phyloP scores from a whole-genome alignment of 1,284 basidiomycete species.

The Chalciporus sp. region DNA sequence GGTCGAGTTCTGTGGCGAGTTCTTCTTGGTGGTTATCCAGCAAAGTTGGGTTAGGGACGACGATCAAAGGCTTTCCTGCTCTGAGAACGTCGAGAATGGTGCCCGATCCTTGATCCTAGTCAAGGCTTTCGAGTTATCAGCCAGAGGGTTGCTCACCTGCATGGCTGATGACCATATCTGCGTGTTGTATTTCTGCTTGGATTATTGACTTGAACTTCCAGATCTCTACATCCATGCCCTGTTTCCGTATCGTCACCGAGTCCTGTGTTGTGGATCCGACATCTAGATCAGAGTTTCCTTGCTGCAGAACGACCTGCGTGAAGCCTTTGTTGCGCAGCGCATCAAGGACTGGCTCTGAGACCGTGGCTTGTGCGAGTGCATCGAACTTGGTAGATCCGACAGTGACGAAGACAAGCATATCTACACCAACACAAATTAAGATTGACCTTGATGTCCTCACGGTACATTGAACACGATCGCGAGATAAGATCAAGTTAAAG shows the following conservation, averaged over 20 bases:
- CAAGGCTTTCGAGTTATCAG: not conserved
- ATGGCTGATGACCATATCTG: constrained; percentile 88
- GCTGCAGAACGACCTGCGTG: constrained; percentile 68
- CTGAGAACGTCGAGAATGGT: constrained; percentile 91
- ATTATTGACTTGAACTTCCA: constrained; percentile 78
- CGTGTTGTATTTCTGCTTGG: constrained; percentile 60
- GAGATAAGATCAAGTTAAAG: no score
- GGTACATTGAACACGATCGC: not conserved
- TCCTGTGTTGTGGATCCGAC: constrained; percentile 17
- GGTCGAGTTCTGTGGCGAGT: constrained; percentile 72
- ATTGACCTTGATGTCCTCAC: not conserved
- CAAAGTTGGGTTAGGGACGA: constrained; percentile 87
- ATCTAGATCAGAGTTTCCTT: constrained; percentile 57
- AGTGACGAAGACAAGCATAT: constrained; percentile 77
- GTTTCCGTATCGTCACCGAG: constrained; percentile 32
- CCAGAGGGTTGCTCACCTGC: constrained; percentile 63
- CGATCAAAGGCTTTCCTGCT: constrained; percentile 74
- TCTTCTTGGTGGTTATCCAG: constrained; percentile 96
- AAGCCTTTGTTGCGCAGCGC: constrained; percentile 60
- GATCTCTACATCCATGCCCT: constrained; percentile 57
- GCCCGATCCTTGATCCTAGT: constrained; percentile 72
- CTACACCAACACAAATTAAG: not conserved
- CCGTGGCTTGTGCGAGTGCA: constrained; percentile 63
- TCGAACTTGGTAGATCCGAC: constrained; percentile 92
- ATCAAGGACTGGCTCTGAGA: constrained; percentile 59